Conservation (phyloP, 257 asterid genomes). For the Salvia rosmarinus region DNA sequence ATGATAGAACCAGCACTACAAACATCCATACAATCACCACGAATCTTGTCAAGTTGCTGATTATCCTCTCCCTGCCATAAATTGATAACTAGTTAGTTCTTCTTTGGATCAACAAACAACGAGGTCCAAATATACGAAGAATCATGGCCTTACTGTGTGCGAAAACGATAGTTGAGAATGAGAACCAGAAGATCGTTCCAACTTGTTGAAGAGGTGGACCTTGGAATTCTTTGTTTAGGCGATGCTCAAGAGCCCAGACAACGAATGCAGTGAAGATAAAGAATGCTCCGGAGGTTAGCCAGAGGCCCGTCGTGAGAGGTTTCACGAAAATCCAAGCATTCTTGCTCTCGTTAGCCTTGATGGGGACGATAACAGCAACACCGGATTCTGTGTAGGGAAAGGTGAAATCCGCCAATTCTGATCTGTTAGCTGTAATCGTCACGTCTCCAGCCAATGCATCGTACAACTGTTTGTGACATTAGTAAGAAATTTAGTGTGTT, state of each 20-base stretch:
- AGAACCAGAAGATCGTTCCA: slow-evolving; percentile 57
- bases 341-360: slow-evolving; percentile 40
- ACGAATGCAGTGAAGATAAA: slow-evolving; percentile 51
- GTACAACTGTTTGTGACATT: too few relatives aligned
- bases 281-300: slow-evolving; percentile 55
- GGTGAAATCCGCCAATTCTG: slow-evolving; percentile 42
- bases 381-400: slow-evolving; percentile 51
- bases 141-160: slow-evolving; percentile 63
- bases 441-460: slow-evolving; percentile 49
- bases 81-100: too few relatives aligned
- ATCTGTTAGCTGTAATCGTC: slow-evolving; percentile 39
- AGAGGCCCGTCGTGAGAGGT: slow-evolving; percentile 47
- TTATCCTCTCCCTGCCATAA: slow-evolving; percentile 47
- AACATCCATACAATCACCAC: slow-evolving; percentile 50
- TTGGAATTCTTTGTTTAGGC: slow-evolving; percentile 48
- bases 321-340: slow-evolving; percentile 61
- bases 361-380: slow-evolving; percentile 40
- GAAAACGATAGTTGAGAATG: slow-evolving; percentile 59
- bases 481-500: too few relatives aligned
- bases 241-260: slow-evolving; percentile 63
- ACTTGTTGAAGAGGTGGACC: slow-evolving; percentile 50
- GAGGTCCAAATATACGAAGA: too few relatives aligned
- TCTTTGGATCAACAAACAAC: too few relatives aligned
- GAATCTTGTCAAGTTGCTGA: slow-evolving; percentile 45
- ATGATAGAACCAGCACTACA: slow-evolving; percentile 45